Evolutionary conservation across 1,284 basidiomycete species (phyloP), one percentile per base, ranked within the genome.

Genomic region (Cystobasidium sp.): DNA sequence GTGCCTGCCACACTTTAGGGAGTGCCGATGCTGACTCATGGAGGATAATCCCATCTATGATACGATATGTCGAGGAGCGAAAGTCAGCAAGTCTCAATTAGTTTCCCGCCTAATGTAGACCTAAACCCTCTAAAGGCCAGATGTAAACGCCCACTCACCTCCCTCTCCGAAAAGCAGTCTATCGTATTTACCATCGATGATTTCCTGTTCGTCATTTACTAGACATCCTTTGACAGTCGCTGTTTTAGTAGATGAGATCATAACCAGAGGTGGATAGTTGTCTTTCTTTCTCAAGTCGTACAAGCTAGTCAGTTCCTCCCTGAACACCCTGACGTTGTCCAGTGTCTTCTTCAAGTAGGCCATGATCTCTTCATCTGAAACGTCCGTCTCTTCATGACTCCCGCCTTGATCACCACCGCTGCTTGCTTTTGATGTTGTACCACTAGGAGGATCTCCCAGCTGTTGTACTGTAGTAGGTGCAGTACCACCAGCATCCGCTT

Each of bases 31-130:
- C 77, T 0, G 77, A 79, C 12, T 77, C 75, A n/a, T 78, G 76
- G 0, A 80, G 77, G 37, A 83, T 81, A 65, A 83, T 80, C 18
- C 82, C 82, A 59, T 82, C 82, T 5, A 80, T 78, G 0, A 37
- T 67, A 24, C 24, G 14, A 51, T 16, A 16, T 1, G 14, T 51
- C 16, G 16, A 3, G 14, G 31, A 14, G 14, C 14, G 24, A 18
- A 14, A 56, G 55, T 56, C 55, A n/a, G 31, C 31, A 31, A 31
- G 31, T 5, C 31, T 31, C 31, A 18, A 56, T 56, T 10, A 44
- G 31, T 43, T n/a, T 14, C 31, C 5, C 20, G 16, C 4, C 14
- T 37, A 62, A 16, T n/a, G 39, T 12, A 39, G 59, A 62, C 22
- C 59, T 62, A 3, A 10, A 4, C 37, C 43, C 1, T 46, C n/a